Conservation (phyloP, 75 land plant species). For the Pseudotsuga menziesii region DNA sequence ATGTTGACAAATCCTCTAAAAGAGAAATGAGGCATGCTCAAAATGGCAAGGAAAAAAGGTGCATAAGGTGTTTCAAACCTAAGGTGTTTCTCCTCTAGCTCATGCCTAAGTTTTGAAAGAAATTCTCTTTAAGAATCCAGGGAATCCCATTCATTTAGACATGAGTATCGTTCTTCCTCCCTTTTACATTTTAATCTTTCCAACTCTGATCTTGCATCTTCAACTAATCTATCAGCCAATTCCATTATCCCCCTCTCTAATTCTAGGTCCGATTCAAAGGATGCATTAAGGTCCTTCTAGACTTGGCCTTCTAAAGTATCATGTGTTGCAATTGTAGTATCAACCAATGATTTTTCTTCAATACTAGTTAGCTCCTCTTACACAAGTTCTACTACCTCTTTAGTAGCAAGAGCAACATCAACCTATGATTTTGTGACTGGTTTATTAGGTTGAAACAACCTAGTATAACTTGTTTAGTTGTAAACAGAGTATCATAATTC, state of each 20-base stretch:
- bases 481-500: too few species aligned
- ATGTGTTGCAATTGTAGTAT: conserved; percentile 83
- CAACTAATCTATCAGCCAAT: conserved; percentile 55
- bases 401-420: conserved; percentile 77
- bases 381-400: conserved; percentile 79
- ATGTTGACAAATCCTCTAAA: too few species aligned
- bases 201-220: conserved; percentile 60
- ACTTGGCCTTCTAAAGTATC: conserved; percentile 73
- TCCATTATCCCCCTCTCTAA: conserved; percentile 56
- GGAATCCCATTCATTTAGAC: conserved; percentile 63
- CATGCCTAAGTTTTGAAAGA: conserved; percentile 48
- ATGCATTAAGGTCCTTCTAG: conserved; percentile 70
- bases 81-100: conserved; percentile 74
- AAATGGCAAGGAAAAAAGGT: too few species aligned
- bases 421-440: conserved; percentile 95
- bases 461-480: too few species aligned
- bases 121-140: conserved; percentile 73
- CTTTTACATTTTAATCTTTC: conserved; percentile 59
- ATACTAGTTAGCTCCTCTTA: conserved; percentile 84
- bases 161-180: conserved; percentile 49
- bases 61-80: too few species aligned
- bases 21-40: too few species aligned
- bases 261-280: too few species aligned
- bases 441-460: conserved; percentile 88
- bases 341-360: conserved; percentile 91